Evolutionary conservation across 2,329 filamentous ascomycete species (phyloP).

Genomic region (Clonostachys rosea): DNA sequence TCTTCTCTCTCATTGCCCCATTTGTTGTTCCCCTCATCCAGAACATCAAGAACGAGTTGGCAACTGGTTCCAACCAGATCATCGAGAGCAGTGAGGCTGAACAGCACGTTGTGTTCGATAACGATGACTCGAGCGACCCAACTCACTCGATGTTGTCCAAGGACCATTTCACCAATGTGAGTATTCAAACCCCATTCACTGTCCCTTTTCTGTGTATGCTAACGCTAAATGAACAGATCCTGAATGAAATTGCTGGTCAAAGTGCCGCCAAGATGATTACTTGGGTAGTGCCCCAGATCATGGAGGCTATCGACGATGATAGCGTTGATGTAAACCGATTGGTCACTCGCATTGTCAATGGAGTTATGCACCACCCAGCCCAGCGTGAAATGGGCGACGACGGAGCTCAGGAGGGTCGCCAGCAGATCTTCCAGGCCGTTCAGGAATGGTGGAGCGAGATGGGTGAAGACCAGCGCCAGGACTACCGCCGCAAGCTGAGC

Average conservation of each 20-base stretch:
- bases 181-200: slow-evolving; percentile 8
- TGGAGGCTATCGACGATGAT: slow-evolving; percentile 82
- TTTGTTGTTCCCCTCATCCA: slow-evolving; percentile 81
- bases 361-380: slow-evolving; percentile 85
- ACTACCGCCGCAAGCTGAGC: slow-evolving; percentile 70
- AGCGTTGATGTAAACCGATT: slow-evolving; percentile 62
- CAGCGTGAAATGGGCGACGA: slow-evolving; percentile 67
- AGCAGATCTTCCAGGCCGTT: slow-evolving; percentile 74
- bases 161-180: slow-evolving; percentile 85
- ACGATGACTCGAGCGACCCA: slow-evolving; percentile 72
- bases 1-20: slow-evolving; percentile 87
- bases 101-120: slow-evolving; percentile 81
- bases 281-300: slow-evolving; percentile 87
- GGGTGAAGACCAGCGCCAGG: slow-evolving; percentile 55
- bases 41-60: slow-evolving; percentile 83
- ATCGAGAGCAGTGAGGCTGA: slow-evolving; percentile 80
- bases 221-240: slow-evolving; percentile 35
- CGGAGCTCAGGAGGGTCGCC: slow-evolving; percentile 66
- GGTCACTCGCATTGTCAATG: slow-evolving; percentile 72
- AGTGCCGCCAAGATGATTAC: slow-evolving; percentile 73
- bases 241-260: slow-evolving; percentile 85
- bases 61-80: slow-evolving; percentile 80
- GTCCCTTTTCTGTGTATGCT: too few relatives aligned
- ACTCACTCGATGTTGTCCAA: slow-evolving; percentile 96
- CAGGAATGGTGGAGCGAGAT: slow-evolving; percentile 78